Evolutionary conservation across 2,329 filamentous ascomycete genomes (phyloP).

Genomic region (Paraconiothyrium brasiliense): DNA sequence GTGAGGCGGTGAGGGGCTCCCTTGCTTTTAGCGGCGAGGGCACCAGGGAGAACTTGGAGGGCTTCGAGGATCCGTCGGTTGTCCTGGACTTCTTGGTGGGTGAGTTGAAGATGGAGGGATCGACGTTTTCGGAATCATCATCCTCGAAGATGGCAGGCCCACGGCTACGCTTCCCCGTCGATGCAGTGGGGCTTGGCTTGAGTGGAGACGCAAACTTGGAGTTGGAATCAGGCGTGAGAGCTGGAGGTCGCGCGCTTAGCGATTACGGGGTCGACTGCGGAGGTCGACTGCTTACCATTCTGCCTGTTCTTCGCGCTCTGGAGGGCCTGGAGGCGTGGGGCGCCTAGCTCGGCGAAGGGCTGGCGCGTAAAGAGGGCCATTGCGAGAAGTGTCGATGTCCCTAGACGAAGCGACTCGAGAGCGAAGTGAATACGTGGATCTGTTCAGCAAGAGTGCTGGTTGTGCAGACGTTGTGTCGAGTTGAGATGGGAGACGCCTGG

Average conservation of each 20-base stretch:
- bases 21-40: constrained; percentile 37
- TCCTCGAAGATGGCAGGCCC: constrained; percentile 56
- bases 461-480: neutral
- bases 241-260: constrained; percentile 39
- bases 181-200: constrained; percentile 39
- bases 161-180: constrained; percentile 58
- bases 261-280: constrained; percentile 5
- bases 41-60: constrained; percentile 52
- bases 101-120: constrained; percentile 61
- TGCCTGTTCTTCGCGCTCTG: constrained; percentile 82
- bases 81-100: constrained; percentile 64
- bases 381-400: constrained; percentile 17
- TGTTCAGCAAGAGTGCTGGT: neutral
- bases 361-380: constrained; percentile 66
- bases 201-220: constrained; percentile 41
- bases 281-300: constrained; percentile 57
- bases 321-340: constrained; percentile 73
- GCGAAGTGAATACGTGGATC: constrained; percentile 1
- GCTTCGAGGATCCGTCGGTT: constrained; percentile 50
- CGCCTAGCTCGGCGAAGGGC: constrained; percentile 78
- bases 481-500: constrained; percentile 3
- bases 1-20: constrained; percentile 37
- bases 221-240: constrained; percentile 37
- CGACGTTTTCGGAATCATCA: constrained; percentile 66
- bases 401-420: constrained; percentile 6